A percentile compares a stretch with the other conserved stretches of the same genome.
Evolutionary conservation across 2,329 filamentous ascomycete species (phyloP).

Genomic region (Paecilomyces variotii): DNA sequence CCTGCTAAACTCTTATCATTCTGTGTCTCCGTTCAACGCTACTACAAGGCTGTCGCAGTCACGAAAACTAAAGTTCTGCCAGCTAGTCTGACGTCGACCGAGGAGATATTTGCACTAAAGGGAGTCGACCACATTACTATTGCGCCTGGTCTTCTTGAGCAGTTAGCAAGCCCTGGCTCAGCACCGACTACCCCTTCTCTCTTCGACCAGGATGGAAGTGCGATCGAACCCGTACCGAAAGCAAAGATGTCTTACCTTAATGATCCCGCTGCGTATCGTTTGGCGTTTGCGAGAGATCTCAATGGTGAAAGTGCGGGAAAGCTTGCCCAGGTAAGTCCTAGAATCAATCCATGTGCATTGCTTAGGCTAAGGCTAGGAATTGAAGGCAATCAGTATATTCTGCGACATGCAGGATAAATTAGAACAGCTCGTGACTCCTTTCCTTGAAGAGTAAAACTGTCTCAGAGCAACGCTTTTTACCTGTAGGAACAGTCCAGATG

Average conservation of each 20-base stretch:
- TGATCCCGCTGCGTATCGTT: conserved; percentile 42
- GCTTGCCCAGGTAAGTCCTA: conserved; percentile 32
- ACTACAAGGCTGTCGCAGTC: conserved; percentile 37
- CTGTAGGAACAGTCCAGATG: no score
- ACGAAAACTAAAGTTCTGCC: conserved; percentile 46
- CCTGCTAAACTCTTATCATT: conserved; percentile 36
- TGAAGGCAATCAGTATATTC: conserved; percentile 49
- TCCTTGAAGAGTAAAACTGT: no score
- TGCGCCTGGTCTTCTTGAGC: conserved; percentile 44
- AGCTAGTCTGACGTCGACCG: conserved; percentile 49
- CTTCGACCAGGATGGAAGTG: conserved; percentile 12
- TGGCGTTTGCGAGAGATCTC: conserved; percentile 43
- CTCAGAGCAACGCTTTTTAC: no score
- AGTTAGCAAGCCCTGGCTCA: conserved; percentile 36
- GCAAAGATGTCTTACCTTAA: conserved; percentile 21
- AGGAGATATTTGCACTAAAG: conserved; percentile 52
- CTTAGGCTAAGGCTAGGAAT: conserved; percentile 1
- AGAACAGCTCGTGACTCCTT: conserved; percentile 26
- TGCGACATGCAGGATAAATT: conserved; percentile 48
- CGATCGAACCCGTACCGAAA: conserved; percentile 5
- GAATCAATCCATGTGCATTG: not conserved
- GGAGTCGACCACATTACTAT: conserved; percentile 55
- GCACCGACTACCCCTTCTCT: conserved; percentile 23
- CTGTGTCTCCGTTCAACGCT: conserved; percentile 45
- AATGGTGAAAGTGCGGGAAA: conserved; percentile 40